Conservation (phyloP, 192 early-diverging fungal species). For the Funneliformis mosseae region DNA sequence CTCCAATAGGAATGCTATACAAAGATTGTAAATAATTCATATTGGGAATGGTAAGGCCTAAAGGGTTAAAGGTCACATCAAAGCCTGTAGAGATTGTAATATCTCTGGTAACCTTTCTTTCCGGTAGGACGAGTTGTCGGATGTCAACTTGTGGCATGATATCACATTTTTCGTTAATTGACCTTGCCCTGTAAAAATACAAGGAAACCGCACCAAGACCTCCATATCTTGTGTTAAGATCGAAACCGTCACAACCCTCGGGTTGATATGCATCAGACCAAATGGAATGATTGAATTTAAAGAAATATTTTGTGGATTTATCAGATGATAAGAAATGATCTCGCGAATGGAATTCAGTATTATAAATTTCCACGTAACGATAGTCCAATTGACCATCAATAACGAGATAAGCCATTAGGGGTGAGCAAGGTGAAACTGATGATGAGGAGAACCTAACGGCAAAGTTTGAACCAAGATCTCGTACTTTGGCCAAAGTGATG, state of each 20-base stretch:
- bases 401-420: constrained; percentile 3
- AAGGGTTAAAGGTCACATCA: background rate
- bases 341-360: background rate
- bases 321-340: background rate
- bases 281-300: background rate
- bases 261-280: background rate
- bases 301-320: background rate
- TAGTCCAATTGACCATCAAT: constrained; percentile 13
- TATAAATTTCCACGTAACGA: constrained; percentile 3
- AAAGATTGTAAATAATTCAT: background rate
- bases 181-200: background rate
- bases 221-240: background rate
- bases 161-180: background rate
- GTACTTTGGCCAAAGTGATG: background rate
- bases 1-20: background rate
- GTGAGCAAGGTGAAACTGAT: background rate
- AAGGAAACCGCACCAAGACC: background rate
- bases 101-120: no score
- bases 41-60: background rate
- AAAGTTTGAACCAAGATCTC: background rate
- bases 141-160: background rate
- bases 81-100: background rate
- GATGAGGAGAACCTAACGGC: constrained; percentile 1
- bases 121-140: background rate
- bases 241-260: no score